Base-by-base conservation (phyloP, 768 basidiomycete species). In the Boletus sp. region DNA sequence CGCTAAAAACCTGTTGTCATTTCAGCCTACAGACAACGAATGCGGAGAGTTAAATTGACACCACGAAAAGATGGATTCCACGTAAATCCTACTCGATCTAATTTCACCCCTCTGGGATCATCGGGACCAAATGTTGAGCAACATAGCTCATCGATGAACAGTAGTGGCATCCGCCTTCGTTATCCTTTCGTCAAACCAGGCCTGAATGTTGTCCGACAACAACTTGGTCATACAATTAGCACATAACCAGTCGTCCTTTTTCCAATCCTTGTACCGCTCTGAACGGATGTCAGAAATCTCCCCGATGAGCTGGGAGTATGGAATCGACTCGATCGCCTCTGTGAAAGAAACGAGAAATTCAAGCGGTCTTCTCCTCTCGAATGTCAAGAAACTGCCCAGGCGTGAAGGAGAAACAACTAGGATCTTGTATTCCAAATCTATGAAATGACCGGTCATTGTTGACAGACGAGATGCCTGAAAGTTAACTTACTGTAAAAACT, bases 241-340 rank as follows among this genome's bases (percentile, higher is more conserved):
- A 56, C 75, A 76, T n/a, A 74, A 17, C 64, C 71, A 70, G 30
- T 73, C 69, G 17, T 62, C 61, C 41, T 65, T 67, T 14, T 62
- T 47, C 75, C 72, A 74, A 51, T 63, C 12, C 36, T n/a, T 50
- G 59, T 69, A 69, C 17, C 6, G 18, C n/a, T 46, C 42, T 11
- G 59, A 67, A 28, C 59, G 53, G 36, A 67, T 46, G 45, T 61
- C 59, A 49, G 63, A 61, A 3, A 69, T 17, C 35, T 66, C 65
- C 5, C 42, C 42, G 1, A 69, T 47, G 17, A 61, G 48, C 36
- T 52, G 48, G 28, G 53, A 28, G 18, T 59, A 64, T 6, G 65
- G 44, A 4, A 57, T 59, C 12, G 57, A 53, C 28, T 46, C 36
- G 35, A 47, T 32, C 14, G 42, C 52, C 5, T 60, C 44, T 2